Conservation (phyloP, 208 protist genomes). For the Acanthamoeba healyi region DNA sequence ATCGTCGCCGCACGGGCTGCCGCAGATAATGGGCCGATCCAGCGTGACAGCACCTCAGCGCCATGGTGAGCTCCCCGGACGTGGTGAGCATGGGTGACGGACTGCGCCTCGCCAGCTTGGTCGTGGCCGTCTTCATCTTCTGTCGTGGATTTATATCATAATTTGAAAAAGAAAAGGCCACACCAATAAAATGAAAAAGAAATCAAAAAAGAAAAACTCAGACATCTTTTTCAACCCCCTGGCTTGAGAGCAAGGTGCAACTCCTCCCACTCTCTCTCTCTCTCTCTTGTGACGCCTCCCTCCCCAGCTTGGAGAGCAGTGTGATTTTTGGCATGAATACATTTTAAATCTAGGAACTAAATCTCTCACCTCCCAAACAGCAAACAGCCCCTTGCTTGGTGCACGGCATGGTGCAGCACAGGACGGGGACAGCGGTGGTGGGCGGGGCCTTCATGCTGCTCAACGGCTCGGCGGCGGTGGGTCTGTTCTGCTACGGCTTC, state of each 20-base stretch:
- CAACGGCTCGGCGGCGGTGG: not conserved
- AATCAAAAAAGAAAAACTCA: not conserved
- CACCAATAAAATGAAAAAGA: not conserved
- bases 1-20: not conserved
- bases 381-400: no score
- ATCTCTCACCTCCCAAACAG: no score
- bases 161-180: not conserved
- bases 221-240: no score
- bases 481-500: constrained; percentile 51
- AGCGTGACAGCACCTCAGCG: not conserved
- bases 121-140: not conserved
- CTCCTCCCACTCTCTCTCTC: no score
- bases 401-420: constrained; percentile 43
- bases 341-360: not conserved
- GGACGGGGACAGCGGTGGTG: constrained; percentile 5
- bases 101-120: not conserved
- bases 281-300: no score
- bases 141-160: not conserved
- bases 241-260: no score
- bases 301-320: no score
- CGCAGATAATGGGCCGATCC: not conserved
- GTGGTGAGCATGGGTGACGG: not conserved
- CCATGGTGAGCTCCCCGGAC: not conserved
- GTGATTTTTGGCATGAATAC: no score
- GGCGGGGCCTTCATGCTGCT: constrained; percentile 28